phyloP scores from a whole-genome alignment of 2,329 filamentous ascomycete genomes.

The Aspergillus cejpii region DNA sequence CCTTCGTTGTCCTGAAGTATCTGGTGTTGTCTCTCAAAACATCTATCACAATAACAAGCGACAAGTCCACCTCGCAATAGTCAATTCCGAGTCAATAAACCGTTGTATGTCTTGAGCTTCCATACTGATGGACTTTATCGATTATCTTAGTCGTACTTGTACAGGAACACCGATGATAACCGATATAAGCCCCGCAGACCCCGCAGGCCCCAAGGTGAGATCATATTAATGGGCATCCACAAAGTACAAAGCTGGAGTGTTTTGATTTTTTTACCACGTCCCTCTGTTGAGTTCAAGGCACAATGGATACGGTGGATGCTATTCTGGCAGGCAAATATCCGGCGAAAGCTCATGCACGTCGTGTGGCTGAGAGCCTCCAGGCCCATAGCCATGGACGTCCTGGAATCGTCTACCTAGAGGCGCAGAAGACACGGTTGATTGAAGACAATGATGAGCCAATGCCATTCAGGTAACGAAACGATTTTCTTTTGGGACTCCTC shows the following conservation, averaged over 20 bases:
- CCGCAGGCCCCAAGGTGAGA: neutral
- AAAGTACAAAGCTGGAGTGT: neutral
- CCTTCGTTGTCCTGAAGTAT: too few species aligned
- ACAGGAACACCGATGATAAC: neutral
- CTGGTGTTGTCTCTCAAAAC: too few species aligned
- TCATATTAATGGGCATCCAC: neutral
- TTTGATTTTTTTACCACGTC: neutral
- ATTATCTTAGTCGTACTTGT: neutral
- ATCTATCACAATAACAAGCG: too few species aligned
- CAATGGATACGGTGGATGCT: constrained; percentile 31
- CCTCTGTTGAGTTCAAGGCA: constrained; percentile 2
- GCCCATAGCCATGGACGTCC: constrained; percentile 56
- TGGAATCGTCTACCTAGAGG: constrained; percentile 83
- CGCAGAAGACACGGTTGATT: constrained; percentile 68
- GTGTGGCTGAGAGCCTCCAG: constrained; percentile 72
- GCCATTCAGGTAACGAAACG: constrained; percentile 62
- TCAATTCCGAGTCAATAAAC: too few species aligned
- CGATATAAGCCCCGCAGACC: too few species aligned
- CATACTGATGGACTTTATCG: constrained; percentile 1
- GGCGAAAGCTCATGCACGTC: constrained; percentile 76
- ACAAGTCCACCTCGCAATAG: too few species aligned
- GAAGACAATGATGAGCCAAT: constrained; percentile 84
- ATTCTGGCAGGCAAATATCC: constrained; percentile 60
- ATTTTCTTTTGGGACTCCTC: too few species aligned
- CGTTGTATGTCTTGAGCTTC: too few species aligned